phyloP scores from a whole-genome alignment of 192 early-diverging fungal genomes.

The Chytriomyces sp. region DNA sequence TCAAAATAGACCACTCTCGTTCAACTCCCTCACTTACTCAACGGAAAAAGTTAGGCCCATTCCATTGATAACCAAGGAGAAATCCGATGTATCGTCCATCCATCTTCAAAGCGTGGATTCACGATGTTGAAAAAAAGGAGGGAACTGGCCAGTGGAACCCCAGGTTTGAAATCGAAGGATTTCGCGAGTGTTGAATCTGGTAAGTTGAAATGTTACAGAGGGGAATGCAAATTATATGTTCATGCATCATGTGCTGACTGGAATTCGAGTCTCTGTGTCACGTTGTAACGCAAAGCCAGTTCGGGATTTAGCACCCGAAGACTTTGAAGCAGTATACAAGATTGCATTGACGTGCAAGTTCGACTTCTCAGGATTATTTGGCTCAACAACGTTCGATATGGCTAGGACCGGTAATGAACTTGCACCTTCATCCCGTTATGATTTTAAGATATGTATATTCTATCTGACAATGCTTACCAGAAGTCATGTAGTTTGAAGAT shows the following conservation, averaged over 20 bases:
- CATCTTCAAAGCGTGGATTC: too few relatives aligned
- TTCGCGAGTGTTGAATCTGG: conserved; percentile 44
- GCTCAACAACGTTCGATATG: background rate
- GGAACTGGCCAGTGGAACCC: background rate
- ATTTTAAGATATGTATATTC: too few relatives aligned
- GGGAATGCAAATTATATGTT: conserved; percentile 93
- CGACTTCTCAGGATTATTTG: background rate
- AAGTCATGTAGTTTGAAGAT: conserved; percentile 99
- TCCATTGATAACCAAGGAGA: background rate
- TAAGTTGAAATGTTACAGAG: conserved; percentile 85
- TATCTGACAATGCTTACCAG: too few relatives aligned
- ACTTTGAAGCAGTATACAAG: conserved; percentile 88
- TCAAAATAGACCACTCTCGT: background rate
- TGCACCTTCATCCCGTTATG: conserved; percentile 93
- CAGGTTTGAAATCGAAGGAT: background rate
- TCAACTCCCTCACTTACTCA: background rate
- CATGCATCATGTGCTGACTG: conserved; percentile 92
- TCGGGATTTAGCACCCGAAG: conserved; percentile 59
- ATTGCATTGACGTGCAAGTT: conserved; percentile 89
- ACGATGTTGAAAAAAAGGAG: background rate
- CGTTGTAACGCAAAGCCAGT: conserved; percentile 82
- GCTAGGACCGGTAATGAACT: conserved; percentile 86
- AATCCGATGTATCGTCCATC: background rate
- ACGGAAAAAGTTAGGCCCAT: background rate
- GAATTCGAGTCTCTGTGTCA: conserved; percentile 88